phyloP scores from a whole-genome alignment of 208 protist species.

The Crithidia acanthocephali region DNA sequence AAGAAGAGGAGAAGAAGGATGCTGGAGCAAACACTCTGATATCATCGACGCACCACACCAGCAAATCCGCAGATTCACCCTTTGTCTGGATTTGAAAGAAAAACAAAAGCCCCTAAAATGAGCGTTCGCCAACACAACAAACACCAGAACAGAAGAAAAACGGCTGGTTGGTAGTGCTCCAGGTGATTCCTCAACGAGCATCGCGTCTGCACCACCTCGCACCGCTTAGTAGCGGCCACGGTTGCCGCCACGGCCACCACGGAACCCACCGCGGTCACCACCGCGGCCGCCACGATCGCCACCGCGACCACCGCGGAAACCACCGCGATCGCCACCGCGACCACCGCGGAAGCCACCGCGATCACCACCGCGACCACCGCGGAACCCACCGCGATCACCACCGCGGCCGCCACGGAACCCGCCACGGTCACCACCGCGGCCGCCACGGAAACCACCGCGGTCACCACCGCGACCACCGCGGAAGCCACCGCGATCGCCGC shows the following conservation, averaged over 20 bases:
- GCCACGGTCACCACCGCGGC: conserved; percentile 58
- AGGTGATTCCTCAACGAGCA: no score
- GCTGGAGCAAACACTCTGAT: no score
- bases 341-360: conserved; percentile 74
- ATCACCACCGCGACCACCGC: conserved; percentile 55
- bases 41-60: no score
- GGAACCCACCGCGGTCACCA: conserved; percentile 42
- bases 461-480: conserved; percentile 34
- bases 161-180: no score
- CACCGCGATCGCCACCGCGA: conserved; percentile 24
- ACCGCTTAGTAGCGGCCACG: conserved; percentile 41
- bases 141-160: background rate
- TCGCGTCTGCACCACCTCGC: conserved; percentile 20
- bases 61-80: no score
- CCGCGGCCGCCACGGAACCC: conserved; percentile 64
- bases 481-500: conserved; percentile 41
- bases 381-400: conserved; percentile 65
- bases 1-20: no score
- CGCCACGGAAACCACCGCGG: conserved; percentile 55
- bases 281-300: conserved; percentile 45
- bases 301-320: conserved; percentile 45
- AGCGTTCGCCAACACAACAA: background rate
- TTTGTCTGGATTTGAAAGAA: no score
- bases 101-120: no score
- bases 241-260: conserved; percentile 47